phyloP scores from a whole-genome alignment of 208 protist genomes.

The Plasmodiophora brassicae region DNA sequence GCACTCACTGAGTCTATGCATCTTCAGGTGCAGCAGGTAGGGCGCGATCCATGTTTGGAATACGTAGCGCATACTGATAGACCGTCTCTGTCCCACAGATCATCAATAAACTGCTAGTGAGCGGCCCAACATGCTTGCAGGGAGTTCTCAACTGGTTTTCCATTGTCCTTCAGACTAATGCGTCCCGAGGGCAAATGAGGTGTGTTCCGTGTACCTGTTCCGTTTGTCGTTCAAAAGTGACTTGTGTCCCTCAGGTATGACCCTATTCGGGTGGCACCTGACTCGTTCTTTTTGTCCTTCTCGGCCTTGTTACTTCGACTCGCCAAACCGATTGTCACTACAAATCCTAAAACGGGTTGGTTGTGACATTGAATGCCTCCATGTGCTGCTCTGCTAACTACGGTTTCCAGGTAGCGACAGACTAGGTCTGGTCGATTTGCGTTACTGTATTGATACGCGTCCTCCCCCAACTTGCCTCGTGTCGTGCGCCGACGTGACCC shows the following conservation, averaged over 20 bases:
- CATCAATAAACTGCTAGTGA: constrained; percentile 2
- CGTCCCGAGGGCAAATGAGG: background rate
- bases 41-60: no score
- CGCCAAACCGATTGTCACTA: background rate
- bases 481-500: background rate
- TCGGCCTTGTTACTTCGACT: background rate
- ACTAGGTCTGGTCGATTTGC: background rate
- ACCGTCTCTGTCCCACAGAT: background rate
- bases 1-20: background rate
- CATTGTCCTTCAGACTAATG: background rate
- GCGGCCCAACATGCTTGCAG: background rate
- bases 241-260: background rate
- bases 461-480: background rate
- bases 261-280: background rate
- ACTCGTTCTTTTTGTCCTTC: background rate
- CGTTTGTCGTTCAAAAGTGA: background rate
- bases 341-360: background rate
- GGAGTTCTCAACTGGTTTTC: background rate
- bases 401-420: background rate
- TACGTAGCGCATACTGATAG: no score
- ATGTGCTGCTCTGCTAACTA: background rate
- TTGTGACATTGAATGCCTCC: background rate
- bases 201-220: background rate
- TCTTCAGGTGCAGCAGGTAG: background rate
- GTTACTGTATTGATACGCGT: background rate